Conservation (phyloP, 2,329 filamentous ascomycete genomes). For the Scedosporium minutisporum region DNA sequence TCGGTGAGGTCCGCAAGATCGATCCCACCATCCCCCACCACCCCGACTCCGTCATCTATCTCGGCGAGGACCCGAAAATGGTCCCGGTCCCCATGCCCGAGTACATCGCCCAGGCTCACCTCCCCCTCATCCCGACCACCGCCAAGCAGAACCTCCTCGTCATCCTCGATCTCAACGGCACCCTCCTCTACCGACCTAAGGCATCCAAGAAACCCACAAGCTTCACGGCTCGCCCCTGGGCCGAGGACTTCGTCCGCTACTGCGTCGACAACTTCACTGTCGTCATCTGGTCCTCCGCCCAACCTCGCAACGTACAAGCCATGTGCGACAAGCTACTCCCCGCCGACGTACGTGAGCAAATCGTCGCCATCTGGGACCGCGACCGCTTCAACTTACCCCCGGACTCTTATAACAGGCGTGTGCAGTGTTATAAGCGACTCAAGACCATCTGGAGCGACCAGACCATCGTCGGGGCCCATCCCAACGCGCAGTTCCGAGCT, state of each 20-base stretch:
- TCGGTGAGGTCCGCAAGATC: too few species aligned
- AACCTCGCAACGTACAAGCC: slow-evolving; percentile 56
- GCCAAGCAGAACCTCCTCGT: slow-evolving; percentile 60
- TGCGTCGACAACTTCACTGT: slow-evolving; percentile 67
- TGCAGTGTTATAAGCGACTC: slow-evolving; percentile 87
- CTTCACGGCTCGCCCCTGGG: slow-evolving; percentile 59
- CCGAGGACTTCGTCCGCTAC: slow-evolving; percentile 61
- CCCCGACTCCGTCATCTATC: slow-evolving; percentile 6
- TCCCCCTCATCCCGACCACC: slow-evolving; percentile 28
- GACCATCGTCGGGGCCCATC: slow-evolving; percentile 32
- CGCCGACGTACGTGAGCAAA: slow-evolving; percentile 35
- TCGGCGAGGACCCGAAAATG: slow-evolving; percentile 38
- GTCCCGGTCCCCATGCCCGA: slow-evolving; percentile 48
- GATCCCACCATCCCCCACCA: too few species aligned
- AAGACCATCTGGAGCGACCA: slow-evolving; percentile 57
- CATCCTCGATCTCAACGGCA: slow-evolving; percentile 89
- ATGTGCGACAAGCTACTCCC: slow-evolving; percentile 61
- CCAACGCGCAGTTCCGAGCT: slow-evolving; percentile 22
- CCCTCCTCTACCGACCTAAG: slow-evolving; percentile 63
- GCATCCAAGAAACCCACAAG: slow-evolving; percentile 30
- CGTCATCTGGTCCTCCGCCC: slow-evolving; percentile 86
- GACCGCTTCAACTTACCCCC: slow-evolving; percentile 61
- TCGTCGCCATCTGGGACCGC: slow-evolving; percentile 69
- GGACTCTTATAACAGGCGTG: slow-evolving; percentile 56
- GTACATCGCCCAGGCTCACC: slow-evolving; percentile 50